phyloP scores from a whole-genome alignment of 2,329 filamentous ascomycete genomes.

The Penicillium sp. region DNA sequence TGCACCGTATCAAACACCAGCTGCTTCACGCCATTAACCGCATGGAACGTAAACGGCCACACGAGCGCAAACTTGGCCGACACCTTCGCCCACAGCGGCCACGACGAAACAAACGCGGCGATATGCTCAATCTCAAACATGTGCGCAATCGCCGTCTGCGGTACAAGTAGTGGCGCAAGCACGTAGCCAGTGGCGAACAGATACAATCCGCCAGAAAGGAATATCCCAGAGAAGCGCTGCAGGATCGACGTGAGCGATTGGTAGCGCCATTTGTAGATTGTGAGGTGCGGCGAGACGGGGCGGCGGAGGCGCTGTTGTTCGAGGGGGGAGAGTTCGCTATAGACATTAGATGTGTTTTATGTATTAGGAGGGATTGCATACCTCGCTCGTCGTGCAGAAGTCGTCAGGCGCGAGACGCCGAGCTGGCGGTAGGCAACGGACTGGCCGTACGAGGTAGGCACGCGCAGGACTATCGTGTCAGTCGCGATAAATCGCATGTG shows the following conservation, averaged over 20 bases:
- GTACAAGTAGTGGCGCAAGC: slow-evolving; percentile 67
- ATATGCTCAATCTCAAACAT: slow-evolving; percentile 1
- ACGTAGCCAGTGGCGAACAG: slow-evolving; percentile 77
- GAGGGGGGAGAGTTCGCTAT: slow-evolving; percentile 44
- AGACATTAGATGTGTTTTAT: neutral
- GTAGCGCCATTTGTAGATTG: slow-evolving; percentile 81
- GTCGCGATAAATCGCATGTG: neutral
- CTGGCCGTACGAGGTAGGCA: too few species aligned
- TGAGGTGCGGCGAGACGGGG: slow-evolving; percentile 78
- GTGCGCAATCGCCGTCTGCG: slow-evolving; percentile 50
- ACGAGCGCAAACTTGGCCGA: slow-evolving; percentile 56
- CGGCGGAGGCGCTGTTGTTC: slow-evolving; percentile 75
- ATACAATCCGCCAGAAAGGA: slow-evolving; percentile 72
- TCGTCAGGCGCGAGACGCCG: neutral
- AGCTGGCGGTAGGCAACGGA: too few species aligned
- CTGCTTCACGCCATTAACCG: slow-evolving; percentile 67
- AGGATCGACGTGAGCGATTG: slow-evolving; percentile 74
- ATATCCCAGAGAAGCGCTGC: slow-evolving; percentile 78
- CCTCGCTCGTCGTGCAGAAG: neutral
- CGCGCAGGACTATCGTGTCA: too few species aligned
- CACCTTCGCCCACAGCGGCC: slow-evolving; percentile 58
- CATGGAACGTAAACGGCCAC: slow-evolving; percentile 66
- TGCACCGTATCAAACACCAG: slow-evolving; percentile 65
- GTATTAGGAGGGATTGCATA: neutral
- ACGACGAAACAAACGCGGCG: slow-evolving; percentile 55